phyloP scores from a whole-genome alignment of 371 early-diverging fungal species.

The Rozella allomycis region DNA sequence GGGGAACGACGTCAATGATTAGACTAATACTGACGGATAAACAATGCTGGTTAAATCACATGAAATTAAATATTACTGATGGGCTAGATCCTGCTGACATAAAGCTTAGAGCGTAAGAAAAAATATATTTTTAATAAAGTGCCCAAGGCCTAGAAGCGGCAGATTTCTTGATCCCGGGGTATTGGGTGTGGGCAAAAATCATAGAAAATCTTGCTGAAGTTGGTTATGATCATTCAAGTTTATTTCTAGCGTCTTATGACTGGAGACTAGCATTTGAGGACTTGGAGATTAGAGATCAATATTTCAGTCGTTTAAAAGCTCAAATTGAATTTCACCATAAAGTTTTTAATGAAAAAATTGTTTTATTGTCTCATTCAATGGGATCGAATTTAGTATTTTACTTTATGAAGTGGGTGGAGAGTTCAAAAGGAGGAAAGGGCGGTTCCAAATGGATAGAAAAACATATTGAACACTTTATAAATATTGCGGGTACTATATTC shows the following conservation, averaged over 20 bases:
- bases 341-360: constrained; percentile 18
- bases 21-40: constrained; percentile 57
- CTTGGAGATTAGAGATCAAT: constrained; percentile 61
- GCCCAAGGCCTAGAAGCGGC: constrained; percentile 78
- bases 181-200: constrained; percentile 80
- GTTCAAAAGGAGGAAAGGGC: constrained; percentile 39
- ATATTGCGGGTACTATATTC: constrained; percentile 74
- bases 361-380: constrained; percentile 26
- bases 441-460: constrained; percentile 55
- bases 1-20: constrained; percentile 73
- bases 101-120: constrained; percentile 72
- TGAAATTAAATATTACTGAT: constrained; percentile 55
- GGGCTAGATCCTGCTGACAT: constrained; percentile 67
- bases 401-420: constrained; percentile 80
- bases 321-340: constrained; percentile 42
- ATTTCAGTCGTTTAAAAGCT: constrained; percentile 52
- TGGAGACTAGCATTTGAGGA: constrained; percentile 72
- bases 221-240: constrained; percentile 42
- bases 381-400: constrained; percentile 52
- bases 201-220: constrained; percentile 40
- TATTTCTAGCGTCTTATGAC: constrained; percentile 74
- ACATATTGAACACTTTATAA: constrained; percentile 57
- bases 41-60: constrained; percentile 57
- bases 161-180: constrained; percentile 79
- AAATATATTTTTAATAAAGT: no score